Evolutionary conservation across 495 filamentous ascomycete species (phyloP), one percentile per base, ranked within the genome.

Genomic region (Penicillium manginii): DNA sequence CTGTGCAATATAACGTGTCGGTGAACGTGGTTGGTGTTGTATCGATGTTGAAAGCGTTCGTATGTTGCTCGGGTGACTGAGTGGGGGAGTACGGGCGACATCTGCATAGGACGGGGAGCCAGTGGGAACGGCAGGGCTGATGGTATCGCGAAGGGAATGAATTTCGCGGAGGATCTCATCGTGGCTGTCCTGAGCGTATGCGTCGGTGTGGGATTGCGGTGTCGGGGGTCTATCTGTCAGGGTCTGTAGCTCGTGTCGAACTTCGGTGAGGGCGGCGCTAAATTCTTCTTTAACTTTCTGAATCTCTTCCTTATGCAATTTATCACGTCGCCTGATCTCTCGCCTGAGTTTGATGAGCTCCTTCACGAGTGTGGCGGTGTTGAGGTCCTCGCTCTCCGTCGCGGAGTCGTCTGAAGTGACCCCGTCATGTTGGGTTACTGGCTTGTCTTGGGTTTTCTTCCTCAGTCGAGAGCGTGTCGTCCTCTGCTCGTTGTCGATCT

Each of bases 291-390:
- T 59, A 17, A 49, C 49, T 43, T 55, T 67, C 22, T 59, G 58
- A 2, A 67, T 55, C 4, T 67, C 58, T 59, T 62, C 45, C 50
- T 60, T 65, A n/a, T 68, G 59, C 21, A 61, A 18, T 5, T 65
- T 50, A 35, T 68, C 65, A 22, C 61, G 57, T 5, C 3, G 50
- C 50, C 56, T 68, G 56, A 65, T 68, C 17, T 68, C 65, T 49
- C 2, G 43, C 52, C 65, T 68, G 22, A 68, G 65, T 55, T 65
- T 65, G 23, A 37, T 22, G n/a, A 68, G 29, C 26, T 68, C 62
- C 32, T 61, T 55, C 22, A 68, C 4, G 4, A 65, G 42, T 19
- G 35, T 35, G 14, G 32, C 5, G 17, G 35, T 43, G 42, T 59
- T 29, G 1, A 19, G 54, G 57, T 68, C 56, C 12, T 62, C 65